These are phyloP conservation scores for Penicillium soppii DNA, from an alignment of 495 filamentous ascomycete genomes.

Conservation along the genomic window DNA sequence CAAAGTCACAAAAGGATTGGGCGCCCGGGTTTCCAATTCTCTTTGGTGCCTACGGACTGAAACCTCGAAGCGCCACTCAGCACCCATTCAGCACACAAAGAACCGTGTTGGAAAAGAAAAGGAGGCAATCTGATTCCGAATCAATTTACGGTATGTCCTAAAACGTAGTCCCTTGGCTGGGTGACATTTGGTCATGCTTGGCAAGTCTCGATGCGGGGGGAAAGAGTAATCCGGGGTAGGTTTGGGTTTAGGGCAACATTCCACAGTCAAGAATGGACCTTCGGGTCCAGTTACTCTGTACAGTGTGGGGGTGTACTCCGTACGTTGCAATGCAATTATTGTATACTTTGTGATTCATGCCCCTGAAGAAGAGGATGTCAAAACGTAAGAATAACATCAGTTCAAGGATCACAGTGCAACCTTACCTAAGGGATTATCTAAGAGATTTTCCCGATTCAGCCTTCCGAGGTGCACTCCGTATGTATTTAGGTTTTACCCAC, in stretches of 20 bases:
- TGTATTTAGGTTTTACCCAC: too few relatives aligned
- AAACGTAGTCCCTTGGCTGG: constrained; percentile 1
- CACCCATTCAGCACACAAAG: too few relatives aligned
- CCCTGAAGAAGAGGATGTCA: background rate
- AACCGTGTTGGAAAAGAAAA: too few relatives aligned
- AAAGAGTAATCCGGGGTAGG: constrained; percentile 26
- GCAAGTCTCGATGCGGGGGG: constrained; percentile 22
- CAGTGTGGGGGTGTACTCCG: background rate
- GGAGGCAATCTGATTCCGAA: background rate
- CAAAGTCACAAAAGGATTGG: background rate
- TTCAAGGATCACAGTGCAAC: constrained; percentile 1
- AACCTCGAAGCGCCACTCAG: background rate
- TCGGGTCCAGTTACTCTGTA: constrained; percentile 17
- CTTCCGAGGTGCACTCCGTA: too few relatives aligned
- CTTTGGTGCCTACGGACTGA: background rate
- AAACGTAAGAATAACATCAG: background rate
- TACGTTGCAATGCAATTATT: too few relatives aligned
- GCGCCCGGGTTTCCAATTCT: constrained; percentile 20
- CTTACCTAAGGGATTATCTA: background rate
- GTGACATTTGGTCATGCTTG: constrained; percentile 24
- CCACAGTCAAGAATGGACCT: background rate
- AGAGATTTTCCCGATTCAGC: constrained; percentile 1
- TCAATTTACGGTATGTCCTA: background rate
- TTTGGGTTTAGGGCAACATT: constrained; percentile 8
- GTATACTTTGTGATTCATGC: too few relatives aligned